Conservation (phyloP, 2,329 filamentous ascomycete species). For the Monosporascus sp. region DNA sequence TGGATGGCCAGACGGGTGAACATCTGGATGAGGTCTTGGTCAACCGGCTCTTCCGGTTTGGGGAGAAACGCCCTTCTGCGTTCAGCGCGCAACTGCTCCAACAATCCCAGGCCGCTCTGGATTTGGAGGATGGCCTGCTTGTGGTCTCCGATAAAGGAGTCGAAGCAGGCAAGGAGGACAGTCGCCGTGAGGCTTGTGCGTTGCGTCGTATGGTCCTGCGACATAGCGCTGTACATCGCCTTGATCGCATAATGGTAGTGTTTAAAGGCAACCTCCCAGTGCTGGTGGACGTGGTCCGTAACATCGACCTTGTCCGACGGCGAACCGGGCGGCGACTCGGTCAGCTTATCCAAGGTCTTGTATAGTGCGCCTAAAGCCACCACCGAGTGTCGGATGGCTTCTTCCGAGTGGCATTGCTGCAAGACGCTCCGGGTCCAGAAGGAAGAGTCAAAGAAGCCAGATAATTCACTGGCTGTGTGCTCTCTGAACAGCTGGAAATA, state of each 20-base stretch:
- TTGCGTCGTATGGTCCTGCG: conserved; percentile 40
- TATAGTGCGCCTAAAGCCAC: conserved; percentile 63
- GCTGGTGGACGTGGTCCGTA: conserved; percentile 37
- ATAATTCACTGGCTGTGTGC: conserved; percentile 58
- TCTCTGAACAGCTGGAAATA: conserved; percentile 60
- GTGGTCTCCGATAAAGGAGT: conserved; percentile 62
- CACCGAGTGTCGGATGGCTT: conserved; percentile 60
- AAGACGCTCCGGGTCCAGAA: conserved; percentile 63
- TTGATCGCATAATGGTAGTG: conserved; percentile 55
- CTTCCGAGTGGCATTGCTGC: conserved; percentile 58
- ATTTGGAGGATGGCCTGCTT: conserved; percentile 58
- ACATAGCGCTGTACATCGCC: conserved; percentile 40
- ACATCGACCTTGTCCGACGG: conserved; percentile 31
- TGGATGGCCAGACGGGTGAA: conserved; percentile 61
- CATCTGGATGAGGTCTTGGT: conserved; percentile 58
- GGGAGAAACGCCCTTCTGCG: conserved; percentile 35
- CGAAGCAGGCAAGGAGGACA: conserved; percentile 63
- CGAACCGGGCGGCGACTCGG: conserved; percentile 45
- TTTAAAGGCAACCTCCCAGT: conserved; percentile 57
- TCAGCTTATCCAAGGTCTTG: conserved; percentile 58
- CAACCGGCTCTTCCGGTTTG: conserved; percentile 43
- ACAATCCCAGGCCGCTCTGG: conserved; percentile 50
- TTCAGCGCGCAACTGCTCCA: conserved; percentile 48
- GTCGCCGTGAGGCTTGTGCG: conserved; percentile 58
- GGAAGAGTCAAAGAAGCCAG: conserved; percentile 61